Conservation (phyloP, 768 basidiomycete species). For the Russula ochroleuca region DNA sequence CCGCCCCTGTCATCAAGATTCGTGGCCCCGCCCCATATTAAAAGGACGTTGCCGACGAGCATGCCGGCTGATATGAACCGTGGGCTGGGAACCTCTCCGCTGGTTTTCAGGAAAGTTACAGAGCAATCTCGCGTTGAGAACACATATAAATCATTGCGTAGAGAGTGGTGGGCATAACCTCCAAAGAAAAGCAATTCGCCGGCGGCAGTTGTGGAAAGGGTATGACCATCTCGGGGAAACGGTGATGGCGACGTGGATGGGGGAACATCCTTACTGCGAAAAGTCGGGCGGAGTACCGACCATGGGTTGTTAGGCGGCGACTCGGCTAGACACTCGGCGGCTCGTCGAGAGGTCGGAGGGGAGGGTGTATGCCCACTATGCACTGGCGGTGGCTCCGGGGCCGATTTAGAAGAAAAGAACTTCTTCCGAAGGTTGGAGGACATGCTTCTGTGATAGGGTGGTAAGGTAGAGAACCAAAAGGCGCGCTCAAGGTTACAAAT, state of each 20-base stretch:
- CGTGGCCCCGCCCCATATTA: constrained; percentile 98
- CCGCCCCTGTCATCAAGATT: constrained; percentile 60
- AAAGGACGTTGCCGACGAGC: constrained; percentile 88
- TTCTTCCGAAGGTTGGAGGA: no score
- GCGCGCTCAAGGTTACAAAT: no score
- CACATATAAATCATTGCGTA: constrained; percentile 83
- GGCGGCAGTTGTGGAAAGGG: constrained; percentile 71
- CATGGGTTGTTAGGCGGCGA: no score
- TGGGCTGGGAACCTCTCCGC: constrained; percentile 81
- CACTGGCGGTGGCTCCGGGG: no score
- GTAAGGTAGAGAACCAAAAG: no score
- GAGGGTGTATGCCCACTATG: no score
- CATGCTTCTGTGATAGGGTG: no score
- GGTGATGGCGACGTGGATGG: constrained; percentile 29
- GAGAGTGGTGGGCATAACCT: constrained; percentile 52
- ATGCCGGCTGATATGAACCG: constrained; percentile 92
- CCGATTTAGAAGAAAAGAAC: no score
- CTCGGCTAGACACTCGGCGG: no score
- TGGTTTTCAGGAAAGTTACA: constrained; percentile 81
- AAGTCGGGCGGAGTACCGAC: no score
- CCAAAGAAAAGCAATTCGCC: constrained; percentile 97
- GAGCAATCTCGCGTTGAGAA: constrained; percentile 72
- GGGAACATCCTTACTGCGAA: no score
- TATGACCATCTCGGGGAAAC: constrained; percentile 40
- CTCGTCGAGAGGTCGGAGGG: no score